Evolutionary conservation across 192 early-diverging fungal genomes (phyloP), one percentile per base, ranked within the genome.

Genomic region (Entomortierella lignicola): DNA sequence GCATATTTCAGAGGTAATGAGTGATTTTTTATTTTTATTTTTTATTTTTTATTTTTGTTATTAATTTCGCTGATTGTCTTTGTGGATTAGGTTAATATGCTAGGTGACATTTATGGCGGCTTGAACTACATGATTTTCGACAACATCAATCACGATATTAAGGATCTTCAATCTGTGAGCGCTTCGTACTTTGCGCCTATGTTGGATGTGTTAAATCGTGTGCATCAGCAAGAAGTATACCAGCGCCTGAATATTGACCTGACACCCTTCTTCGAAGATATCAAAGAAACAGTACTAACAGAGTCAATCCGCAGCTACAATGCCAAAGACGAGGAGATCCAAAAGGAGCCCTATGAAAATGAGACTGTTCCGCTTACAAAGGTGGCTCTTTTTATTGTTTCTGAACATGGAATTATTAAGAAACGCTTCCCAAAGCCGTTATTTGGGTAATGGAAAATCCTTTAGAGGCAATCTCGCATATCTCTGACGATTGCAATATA

Each of bases 1-100:
- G 88, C 82, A 87, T n/a, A 85, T 84, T 43, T 82, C 77, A 44
- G 88, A 89, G 75, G 88, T 86, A 83, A 68, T 4, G 15, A 13
- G 7, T 25, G 53, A 54, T 54, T 42, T 17, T 27, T n/a, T n/a
- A n/a, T n/a, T n/a, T n/a, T n/a, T n/a, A n/a, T n/a, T n/a, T n/a
- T n/a, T n/a, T n/a, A n/a, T n/a, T n/a, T n/a, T n/a, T n/a, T n/a
- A n/a, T n/a, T n/a, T n/a, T n/a, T n/a, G n/a, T n/a, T n/a, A n/a
- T n/a, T n/a, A n/a, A n/a, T n/a, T n/a, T n/a, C n/a, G n/a, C n/a
- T n/a, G n/a, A n/a, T n/a, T n/a, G n/a, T n/a, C n/a, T n/a, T 8
- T 54, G 3, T 32, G 25, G 13, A 25, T 26, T 67, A 86, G 85
- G 84, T 83, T 26, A 83, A 83, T 44, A 84, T 74, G 68, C 42